Conservation (phyloP, 768 basidiomycete species). For the Tulasnella sp. region DNA sequence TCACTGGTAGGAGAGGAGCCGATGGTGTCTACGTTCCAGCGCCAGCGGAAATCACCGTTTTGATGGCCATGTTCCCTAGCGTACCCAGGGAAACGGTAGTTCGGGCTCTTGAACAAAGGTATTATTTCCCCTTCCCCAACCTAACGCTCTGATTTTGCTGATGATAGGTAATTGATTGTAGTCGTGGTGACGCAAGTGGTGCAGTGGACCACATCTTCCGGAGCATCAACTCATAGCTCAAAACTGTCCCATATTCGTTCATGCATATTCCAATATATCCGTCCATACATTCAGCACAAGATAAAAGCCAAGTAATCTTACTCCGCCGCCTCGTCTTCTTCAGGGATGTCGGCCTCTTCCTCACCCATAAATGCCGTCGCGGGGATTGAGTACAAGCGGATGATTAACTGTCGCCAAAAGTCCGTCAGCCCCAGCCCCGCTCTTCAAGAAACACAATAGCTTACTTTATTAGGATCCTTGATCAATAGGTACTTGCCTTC, state of each 20-base stretch:
- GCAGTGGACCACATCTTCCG: background rate
- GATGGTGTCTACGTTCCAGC: constrained; percentile 64
- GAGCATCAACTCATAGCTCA: constrained; percentile 41
- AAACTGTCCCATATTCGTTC: constrained; percentile 48
- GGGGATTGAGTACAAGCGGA: constrained; percentile 92
- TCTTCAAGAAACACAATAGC: background rate
- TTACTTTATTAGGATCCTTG: constrained; percentile 95
- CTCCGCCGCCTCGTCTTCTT: constrained; percentile 45
- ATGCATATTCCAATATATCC: constrained; percentile 7
- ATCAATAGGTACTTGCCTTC: constrained; percentile 97
- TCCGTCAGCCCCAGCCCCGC: background rate
- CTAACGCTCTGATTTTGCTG: background rate
- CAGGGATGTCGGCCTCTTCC: constrained; percentile 58
- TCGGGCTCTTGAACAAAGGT: constrained; percentile 80
- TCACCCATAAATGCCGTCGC: constrained; percentile 76
- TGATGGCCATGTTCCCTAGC: constrained; percentile 82
- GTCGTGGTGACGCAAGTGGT: background rate
- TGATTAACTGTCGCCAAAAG: constrained; percentile 63
- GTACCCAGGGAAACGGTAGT: constrained; percentile 67
- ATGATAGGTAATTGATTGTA: background rate
- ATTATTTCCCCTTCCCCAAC: constrained; percentile 33
- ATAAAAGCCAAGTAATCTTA: constrained; percentile 12
- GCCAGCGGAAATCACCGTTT: constrained; percentile 69
- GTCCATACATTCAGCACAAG: background rate
- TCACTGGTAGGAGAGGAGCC: constrained; percentile 61